phyloP scores from a whole-genome alignment of 2,329 filamentous ascomycete species.

The Teratosphaeria gauchensis region DNA sequence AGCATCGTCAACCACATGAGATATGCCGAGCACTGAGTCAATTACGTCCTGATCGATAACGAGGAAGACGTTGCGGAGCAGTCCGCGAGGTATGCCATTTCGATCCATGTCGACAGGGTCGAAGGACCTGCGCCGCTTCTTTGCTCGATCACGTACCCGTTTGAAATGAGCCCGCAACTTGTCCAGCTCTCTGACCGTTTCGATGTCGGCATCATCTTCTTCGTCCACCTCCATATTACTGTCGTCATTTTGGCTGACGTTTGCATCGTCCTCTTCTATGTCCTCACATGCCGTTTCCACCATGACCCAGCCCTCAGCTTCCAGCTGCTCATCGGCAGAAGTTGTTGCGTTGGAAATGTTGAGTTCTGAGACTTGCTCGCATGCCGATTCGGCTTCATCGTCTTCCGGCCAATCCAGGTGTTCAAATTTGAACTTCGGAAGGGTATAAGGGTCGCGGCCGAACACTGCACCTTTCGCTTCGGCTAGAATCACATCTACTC shows the following conservation, averaged over 20 bases:
- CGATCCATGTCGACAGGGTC: background rate
- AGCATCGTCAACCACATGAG: too few relatives aligned
- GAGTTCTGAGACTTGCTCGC: too few relatives aligned
- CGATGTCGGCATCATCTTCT: constrained; percentile 6
- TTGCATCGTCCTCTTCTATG: too few relatives aligned
- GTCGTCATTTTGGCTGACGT: background rate
- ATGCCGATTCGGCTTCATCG: too few relatives aligned
- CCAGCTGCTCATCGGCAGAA: too few relatives aligned
- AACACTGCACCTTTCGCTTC: background rate
- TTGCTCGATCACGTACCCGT: constrained; percentile 5
- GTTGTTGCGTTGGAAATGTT: too few relatives aligned
- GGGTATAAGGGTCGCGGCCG: too few relatives aligned
- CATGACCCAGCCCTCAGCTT: too few relatives aligned
- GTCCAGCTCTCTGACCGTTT: constrained; percentile 3
- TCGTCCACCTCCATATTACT: background rate
- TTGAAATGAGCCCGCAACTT: constrained; percentile 4
- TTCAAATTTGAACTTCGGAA: too few relatives aligned
- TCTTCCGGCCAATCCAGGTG: too few relatives aligned
- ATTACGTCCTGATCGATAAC: background rate
- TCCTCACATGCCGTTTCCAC: too few relatives aligned
- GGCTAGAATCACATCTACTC: background rate
- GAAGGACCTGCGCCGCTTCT: constrained; percentile 5
- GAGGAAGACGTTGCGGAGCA: background rate
- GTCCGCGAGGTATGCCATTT: background rate
- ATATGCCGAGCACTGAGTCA: background rate